Evolutionary conservation across 805 yeast genomes (phyloP), one percentile per base, ranked within the genome.

Genomic region (Cyberlindnera euphorbiae): DNA sequence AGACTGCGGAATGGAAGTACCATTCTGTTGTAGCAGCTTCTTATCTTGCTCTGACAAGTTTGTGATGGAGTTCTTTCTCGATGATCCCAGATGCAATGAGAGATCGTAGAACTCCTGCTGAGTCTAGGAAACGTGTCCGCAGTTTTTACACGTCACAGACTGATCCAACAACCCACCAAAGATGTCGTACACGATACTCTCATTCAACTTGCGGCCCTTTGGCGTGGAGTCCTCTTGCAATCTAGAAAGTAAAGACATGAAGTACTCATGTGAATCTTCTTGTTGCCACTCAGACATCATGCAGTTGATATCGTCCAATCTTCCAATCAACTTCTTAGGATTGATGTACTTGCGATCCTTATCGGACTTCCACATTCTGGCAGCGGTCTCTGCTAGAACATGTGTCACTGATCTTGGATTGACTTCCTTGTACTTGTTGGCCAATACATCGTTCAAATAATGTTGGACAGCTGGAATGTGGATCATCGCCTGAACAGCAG

Each of bases 211-310:
- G 31, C 66, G 71, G n/a, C 96, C 96, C 54, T 75, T 81, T 25
- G 97, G 97, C 1, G 93, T 87, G 10, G 86, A 73, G 56, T 89
- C 97, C 55, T 89, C 97, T 61, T 89, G 97, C 35, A 89, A 63
- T 35, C 96, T 65, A 7, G 90, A 77, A 71, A 89, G 72, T 42
- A 89, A 66, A 10, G 95, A 85, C 97, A 89, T 89, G 58, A 82
- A 86, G 63, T 89, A 93, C 62, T 93, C 98, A 61, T 93, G 98
- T 1, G 96, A 83, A 61, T 93, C 98, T 60, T 93, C 97, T 59
- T 93, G 98, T 60, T 87, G 89, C 96, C 96, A 89, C 58, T 81
- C 93, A 30, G 88, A 79, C 95, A 89, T 87, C 95, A 86, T 85
- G 57, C 95, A 86, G 60, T 88, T 88, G 51, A 90, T 86, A 51